Base-by-base conservation (phyloP, 257 asterid genomes). In the Fraxinus anomala region DNA sequence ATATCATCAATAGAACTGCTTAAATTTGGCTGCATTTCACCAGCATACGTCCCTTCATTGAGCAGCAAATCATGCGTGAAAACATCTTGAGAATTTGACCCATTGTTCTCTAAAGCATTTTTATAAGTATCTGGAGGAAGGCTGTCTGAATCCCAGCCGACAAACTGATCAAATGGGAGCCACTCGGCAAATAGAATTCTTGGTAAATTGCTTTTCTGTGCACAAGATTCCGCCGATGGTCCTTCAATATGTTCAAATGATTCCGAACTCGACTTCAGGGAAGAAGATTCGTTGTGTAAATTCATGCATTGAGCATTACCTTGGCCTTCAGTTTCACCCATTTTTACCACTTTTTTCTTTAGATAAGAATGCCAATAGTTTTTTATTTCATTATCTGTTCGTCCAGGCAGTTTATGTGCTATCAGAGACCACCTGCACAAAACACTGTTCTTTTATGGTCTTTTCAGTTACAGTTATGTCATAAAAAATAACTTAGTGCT, bases 301-400 rank as follows among this genome's bases (percentile, higher is more conserved):
- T 8, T 19, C n/a, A 34, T 68, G 72, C 65, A 30, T 21, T 76
- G 85, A 5, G 16, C 74, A 30, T 78, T 73, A 30, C 5, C 70
- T 21, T n/a, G 76, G 40, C 77, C 69, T 56, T 82, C 80, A 39
- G 75, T 44, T 73, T 77, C 78, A 12, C 7, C 84, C 54, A 37
- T 66, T 73, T 84, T 87, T 1, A 80, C 68, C 10, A 80, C 88
- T 69, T 85, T 80, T 82, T 89, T 90, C 90, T 92, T 92, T 1
- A 92, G 88, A 79, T 86, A 80, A 66, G 97, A 92, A 83, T 92
- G 97, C 97, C 97, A 92, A 68, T 89, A 77, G 77, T 92, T 92
- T 56, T 92, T 92, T 19, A 91, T 85, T 82, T 92, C 96, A 19
- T 92, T 92, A 40, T 92, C 97, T 5, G 94, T 90, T 85, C 96